Evolutionary conservation across 2,329 filamentous ascomycete genomes (phyloP).

Genomic region (Cephalotrichum gorgonifer): DNA sequence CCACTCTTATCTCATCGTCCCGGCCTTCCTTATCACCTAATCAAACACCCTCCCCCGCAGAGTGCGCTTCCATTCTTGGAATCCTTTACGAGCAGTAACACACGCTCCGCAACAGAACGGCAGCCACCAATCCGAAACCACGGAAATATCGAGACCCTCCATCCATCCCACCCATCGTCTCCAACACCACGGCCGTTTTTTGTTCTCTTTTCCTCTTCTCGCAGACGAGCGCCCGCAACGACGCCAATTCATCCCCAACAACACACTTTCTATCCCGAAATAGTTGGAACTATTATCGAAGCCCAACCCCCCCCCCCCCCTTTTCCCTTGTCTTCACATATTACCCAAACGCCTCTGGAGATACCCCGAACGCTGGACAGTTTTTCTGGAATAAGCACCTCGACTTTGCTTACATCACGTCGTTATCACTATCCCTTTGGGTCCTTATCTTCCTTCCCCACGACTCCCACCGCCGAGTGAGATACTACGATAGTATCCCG

Average conservation of each 20-base stretch:
- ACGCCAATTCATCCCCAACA: background rate
- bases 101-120: too few relatives aligned
- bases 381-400: background rate
- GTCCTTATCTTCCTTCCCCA: background rate
- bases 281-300: background rate
- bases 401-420: background rate
- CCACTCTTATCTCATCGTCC: constrained; percentile 46
- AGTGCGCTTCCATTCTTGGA: background rate
- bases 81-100: background rate
- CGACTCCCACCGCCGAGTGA: background rate
- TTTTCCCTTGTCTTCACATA: too few relatives aligned
- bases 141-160: background rate
- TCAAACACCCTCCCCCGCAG: background rate
- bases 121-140: background rate
- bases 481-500: background rate
- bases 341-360: background rate
- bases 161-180: background rate
- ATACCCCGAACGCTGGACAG: background rate
- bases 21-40: constrained; percentile 29
- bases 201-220: background rate
- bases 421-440: background rate
- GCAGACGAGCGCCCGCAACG: background rate
- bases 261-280: background rate
- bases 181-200: background rate
- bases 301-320: too few relatives aligned